Evolutionary conservation across 345 rosid genomes (phyloP).

Genomic region (Ailanthus altissimus): DNA sequence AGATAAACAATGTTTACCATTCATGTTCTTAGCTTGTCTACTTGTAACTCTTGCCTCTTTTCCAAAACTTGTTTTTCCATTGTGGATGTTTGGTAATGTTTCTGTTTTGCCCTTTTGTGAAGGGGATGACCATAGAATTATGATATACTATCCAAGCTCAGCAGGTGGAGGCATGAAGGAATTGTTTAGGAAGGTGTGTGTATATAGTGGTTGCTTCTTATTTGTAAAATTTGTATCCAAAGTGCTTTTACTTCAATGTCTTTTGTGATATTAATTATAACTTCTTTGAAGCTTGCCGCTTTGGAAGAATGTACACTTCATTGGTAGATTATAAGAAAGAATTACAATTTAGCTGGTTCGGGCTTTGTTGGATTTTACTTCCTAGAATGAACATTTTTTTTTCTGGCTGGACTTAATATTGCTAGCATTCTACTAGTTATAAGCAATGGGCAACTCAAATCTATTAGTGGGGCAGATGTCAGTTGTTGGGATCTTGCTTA

Average conservation of each 20-base stretch:
- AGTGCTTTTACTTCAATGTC: background rate
- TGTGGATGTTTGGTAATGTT: conserved; percentile 15
- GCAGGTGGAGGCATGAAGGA: conserved; percentile 99
- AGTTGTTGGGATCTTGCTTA: background rate
- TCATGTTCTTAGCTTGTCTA: background rate
- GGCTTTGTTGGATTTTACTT: background rate
- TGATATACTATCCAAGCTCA: conserved; percentile 98
- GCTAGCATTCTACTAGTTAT: background rate
- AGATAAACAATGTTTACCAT: background rate
- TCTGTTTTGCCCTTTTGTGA: conserved; percentile 31
- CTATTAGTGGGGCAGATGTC: background rate
- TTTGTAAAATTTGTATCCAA: conserved; percentile 7
- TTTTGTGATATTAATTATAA: background rate
- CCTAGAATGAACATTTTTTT: background rate
- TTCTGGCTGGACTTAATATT: background rate
- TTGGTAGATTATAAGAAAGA: background rate
- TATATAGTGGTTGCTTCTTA: conserved; percentile 2
- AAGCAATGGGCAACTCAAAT: background rate
- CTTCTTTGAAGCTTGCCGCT: conserved; percentile 11
- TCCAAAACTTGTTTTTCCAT: conserved; percentile 16
- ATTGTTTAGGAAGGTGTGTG: conserved; percentile 88
- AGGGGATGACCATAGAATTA: conserved; percentile 98
- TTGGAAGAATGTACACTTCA: background rate
- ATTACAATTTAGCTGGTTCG: background rate
- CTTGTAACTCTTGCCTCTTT: background rate